Conservation (phyloP, 2,329 filamentous ascomycete species). For the Penicillium brasilianum region DNA sequence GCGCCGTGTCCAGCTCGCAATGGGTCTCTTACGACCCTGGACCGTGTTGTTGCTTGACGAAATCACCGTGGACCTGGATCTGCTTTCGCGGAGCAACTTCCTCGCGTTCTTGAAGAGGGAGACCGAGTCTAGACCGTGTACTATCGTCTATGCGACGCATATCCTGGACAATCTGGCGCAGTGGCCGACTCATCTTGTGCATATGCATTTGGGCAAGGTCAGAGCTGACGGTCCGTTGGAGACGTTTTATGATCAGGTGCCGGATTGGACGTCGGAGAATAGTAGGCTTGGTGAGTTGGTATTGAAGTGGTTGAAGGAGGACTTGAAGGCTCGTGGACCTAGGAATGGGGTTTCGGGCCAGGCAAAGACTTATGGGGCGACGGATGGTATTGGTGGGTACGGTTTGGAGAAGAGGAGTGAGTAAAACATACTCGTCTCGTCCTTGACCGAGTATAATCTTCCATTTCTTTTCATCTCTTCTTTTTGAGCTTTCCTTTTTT, state of each 20-base stretch:
- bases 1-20: conserved; percentile 88
- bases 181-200: conserved; percentile 94
- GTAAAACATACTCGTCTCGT: conserved; percentile 8
- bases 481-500: conserved; percentile 4
- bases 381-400: conserved; percentile 68
- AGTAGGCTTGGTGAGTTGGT: conserved; percentile 86
- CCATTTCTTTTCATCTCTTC: not conserved
- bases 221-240: conserved; percentile 83
- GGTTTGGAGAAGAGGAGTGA: conserved; percentile 57
- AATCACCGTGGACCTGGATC: conserved; percentile 94
- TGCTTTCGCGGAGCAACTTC: conserved; percentile 83
- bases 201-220: conserved; percentile 89
- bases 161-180: conserved; percentile 92
- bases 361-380: conserved; percentile 57
- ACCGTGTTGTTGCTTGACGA: conserved; percentile 88
- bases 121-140: conserved; percentile 80
- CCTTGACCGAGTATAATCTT: not conserved
- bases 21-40: conserved; percentile 94
- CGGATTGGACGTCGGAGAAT: conserved; percentile 68
- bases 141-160: conserved; percentile 96
- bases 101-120: conserved; percentile 83
- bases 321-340: conserved; percentile 78
- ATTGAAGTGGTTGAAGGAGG: conserved; percentile 81
- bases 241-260: conserved; percentile 64
- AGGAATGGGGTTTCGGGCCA: conserved; percentile 64